Evolutionary conservation across 805 yeast species (phyloP).

Genomic region (Kodamaea kakaduensis): DNA sequence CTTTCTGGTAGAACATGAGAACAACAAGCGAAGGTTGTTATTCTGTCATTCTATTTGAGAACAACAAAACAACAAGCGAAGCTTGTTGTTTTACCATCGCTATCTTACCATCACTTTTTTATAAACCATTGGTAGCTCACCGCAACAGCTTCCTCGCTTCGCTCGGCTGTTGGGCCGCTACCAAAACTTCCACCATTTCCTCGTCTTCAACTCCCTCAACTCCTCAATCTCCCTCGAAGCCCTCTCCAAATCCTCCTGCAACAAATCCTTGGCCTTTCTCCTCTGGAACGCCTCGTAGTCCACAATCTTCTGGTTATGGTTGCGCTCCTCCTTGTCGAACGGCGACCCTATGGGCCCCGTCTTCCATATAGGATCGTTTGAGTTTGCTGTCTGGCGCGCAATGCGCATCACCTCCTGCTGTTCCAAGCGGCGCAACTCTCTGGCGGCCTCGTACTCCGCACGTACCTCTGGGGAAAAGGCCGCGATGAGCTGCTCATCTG

Average conservation of each 20-base stretch:
- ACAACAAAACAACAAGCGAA: no score
- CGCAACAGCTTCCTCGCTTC: no score
- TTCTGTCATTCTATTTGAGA: no score
- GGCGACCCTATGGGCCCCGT: slow-evolving; percentile 70
- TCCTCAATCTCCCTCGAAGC: slow-evolving; percentile 29
- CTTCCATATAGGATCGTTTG: slow-evolving; percentile 80
- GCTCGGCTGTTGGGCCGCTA: no score
- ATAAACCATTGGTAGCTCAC: no score
- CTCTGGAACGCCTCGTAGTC: slow-evolving; percentile 46
- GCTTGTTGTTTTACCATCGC: background rate
- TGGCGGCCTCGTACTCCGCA: slow-evolving; percentile 66
- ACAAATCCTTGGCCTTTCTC: slow-evolving; percentile 40
- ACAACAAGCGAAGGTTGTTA: no score
- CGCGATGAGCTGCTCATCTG: slow-evolving; percentile 74
- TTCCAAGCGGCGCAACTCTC: slow-evolving; percentile 58
- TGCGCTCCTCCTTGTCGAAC: slow-evolving; percentile 49
- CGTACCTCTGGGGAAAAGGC: slow-evolving; percentile 79
- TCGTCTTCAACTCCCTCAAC: slow-evolving; percentile 23
- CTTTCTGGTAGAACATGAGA: no score
- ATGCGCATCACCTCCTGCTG: slow-evolving; percentile 68
- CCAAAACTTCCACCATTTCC: slow-evolving; percentile 17
- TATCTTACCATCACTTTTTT: no score
- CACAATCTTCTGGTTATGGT: slow-evolving; percentile 32
- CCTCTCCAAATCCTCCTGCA: slow-evolving; percentile 31
- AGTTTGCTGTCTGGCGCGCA: slow-evolving; percentile 57